A percentile compares a stretch with the other conserved stretches of the same genome.
Conservation (phyloP, 805 yeast species). For the Candida adriatica region DNA sequence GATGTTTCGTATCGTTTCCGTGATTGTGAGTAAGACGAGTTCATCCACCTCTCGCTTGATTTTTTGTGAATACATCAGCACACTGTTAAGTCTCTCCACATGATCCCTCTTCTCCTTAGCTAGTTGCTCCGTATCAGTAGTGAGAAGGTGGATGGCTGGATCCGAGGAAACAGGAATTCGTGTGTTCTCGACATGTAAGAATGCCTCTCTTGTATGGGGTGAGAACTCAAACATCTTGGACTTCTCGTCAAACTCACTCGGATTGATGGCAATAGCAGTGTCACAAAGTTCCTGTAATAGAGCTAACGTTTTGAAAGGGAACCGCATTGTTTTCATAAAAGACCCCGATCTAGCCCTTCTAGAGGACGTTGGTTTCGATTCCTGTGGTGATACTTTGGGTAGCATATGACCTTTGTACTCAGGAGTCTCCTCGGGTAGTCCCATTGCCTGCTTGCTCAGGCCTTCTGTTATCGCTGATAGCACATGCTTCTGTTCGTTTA, state of each 20-base stretch:
- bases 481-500: constrained; percentile 60
- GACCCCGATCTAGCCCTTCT: constrained; percentile 36
- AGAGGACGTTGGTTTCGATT: no score
- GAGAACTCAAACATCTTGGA: constrained; percentile 34
- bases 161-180: constrained; percentile 49
- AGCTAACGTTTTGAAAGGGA: constrained; percentile 57
- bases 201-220: constrained; percentile 54
- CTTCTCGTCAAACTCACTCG: constrained; percentile 46
- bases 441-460: constrained; percentile 20
- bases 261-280: constrained; percentile 65
- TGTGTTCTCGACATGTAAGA: constrained; percentile 34
- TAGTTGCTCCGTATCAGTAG: constrained; percentile 58
- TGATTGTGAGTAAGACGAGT: constrained; percentile 55
- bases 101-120: constrained; percentile 64
- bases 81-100: constrained; percentile 62
- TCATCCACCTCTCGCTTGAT: constrained; percentile 74
- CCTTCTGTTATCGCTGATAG: constrained; percentile 33
- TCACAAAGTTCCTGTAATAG: constrained; percentile 61
- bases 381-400: constrained; percentile 25
- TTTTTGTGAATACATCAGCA: constrained; percentile 66
- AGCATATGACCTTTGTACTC: constrained; percentile 58
- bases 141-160: constrained; percentile 53
- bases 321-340: constrained; percentile 35
- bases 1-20: constrained; percentile 52
- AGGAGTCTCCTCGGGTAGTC: constrained; percentile 3